Evolutionary conservation across 352 stramenopile genomes (phyloP).

Genomic region (Globisporangium echinulatum): DNA sequence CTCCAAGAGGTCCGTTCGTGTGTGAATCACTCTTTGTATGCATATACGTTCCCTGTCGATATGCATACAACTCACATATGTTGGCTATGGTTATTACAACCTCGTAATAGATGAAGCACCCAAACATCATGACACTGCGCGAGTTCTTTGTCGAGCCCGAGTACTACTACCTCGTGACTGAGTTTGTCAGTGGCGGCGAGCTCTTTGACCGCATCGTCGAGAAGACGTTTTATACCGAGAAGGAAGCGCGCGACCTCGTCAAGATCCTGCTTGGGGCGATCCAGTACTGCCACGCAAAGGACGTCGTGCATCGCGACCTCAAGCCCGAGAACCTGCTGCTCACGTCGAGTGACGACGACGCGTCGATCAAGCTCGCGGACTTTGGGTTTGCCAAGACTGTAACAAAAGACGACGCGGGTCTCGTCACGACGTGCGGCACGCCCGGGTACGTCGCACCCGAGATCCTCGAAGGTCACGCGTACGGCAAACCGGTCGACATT

Average conservation of each 20-base stretch:
- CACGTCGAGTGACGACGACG: conserved; percentile 72
- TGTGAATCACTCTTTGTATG: background rate
- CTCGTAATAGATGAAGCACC: conserved; percentile 60
- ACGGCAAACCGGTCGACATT: conserved; percentile 79
- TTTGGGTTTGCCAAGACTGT: conserved; percentile 90
- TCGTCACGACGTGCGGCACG: conserved; percentile 75
- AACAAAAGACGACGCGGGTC: conserved; percentile 41
- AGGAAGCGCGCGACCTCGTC: conserved; percentile 78
- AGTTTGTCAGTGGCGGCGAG: conserved; percentile 82
- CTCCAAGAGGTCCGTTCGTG: conserved; percentile 41
- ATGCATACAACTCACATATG: background rate
- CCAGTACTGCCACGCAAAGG: conserved; percentile 85
- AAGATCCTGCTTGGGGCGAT: conserved; percentile 75
- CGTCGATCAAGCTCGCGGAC: conserved; percentile 81
- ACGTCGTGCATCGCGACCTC: conserved; percentile 76
- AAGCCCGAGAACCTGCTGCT: conserved; percentile 89
- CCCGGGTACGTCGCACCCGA: conserved; percentile 74
- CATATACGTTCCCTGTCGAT: background rate
- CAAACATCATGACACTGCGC: conserved; percentile 87
- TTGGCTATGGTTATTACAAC: background rate
- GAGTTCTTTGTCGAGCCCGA: conserved; percentile 89
- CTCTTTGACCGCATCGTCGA: conserved; percentile 89
- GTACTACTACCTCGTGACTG: conserved; percentile 87
- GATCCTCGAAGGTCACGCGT: conserved; percentile 66
- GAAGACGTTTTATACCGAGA: conserved; percentile 84